Evolutionary conservation across 2,329 filamentous ascomycete species (phyloP).

Genomic region (Ascochyta rabiei): DNA sequence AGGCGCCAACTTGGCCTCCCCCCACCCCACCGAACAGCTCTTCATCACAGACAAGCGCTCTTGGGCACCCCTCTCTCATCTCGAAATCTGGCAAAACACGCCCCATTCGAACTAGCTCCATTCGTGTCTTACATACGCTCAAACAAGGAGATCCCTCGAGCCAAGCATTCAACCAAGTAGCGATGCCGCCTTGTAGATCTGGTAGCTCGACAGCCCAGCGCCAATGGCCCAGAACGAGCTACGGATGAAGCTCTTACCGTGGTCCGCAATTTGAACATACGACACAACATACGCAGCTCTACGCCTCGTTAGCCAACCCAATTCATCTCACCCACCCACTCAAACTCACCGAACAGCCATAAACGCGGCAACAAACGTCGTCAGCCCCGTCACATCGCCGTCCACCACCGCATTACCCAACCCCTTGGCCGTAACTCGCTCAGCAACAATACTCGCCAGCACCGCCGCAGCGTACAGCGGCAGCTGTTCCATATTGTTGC

Average conservation of each 20-base stretch:
- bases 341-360: conserved; percentile 21
- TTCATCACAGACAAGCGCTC: too few relatives aligned
- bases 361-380: conserved; percentile 26
- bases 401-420: conserved; percentile 13
- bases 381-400: conserved; percentile 28
- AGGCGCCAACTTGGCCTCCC: too few relatives aligned
- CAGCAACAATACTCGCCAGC: conserved; percentile 32
- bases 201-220: conserved; percentile 19
- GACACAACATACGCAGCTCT: conserved; percentile 25
- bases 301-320: neutral
- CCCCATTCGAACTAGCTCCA: too few relatives aligned
- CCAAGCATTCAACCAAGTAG: conserved; percentile 14
- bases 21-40: too few relatives aligned
- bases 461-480: conserved; percentile 33
- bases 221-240: conserved; percentile 25
- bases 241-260: conserved; percentile 26
- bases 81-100: too few relatives aligned
- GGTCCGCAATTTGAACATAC: conserved; percentile 29
- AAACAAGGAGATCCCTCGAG: neutral
- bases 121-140: too few relatives aligned
- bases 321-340: neutral
- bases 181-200: conserved; percentile 33
- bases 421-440: conserved; percentile 25
- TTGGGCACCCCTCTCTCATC: too few relatives aligned
- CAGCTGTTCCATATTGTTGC: conserved; percentile 34